Evolutionary conservation across 108 stramenopile species (phyloP), one percentile per base, ranked within the genome.

Genomic region (Chaetoceros tenuissimus): DNA sequence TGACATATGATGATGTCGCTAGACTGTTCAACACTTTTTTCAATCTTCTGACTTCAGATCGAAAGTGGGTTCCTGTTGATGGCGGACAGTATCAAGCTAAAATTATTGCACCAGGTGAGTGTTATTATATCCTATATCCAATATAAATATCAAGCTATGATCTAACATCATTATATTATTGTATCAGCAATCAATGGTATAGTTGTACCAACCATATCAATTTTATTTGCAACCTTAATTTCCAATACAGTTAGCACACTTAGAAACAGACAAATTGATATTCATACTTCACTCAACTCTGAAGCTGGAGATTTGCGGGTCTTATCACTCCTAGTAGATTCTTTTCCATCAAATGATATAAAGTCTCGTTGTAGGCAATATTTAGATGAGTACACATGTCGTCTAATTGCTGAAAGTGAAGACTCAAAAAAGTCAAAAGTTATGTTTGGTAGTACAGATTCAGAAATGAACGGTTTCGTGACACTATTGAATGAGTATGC

Each of bases 71-170:
- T 26, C 62, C 74, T n/a, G 87, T 84, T 0, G 87, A 88, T 57
- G 87, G 87, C 21, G 82, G 82, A 24, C 57, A 59, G 28, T 84
- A 84, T 55, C 82, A 83, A 52, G 79, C 80, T 44, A 67, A 64
- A 43, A 86, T 77, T 1, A 68, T 77, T 20, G 73, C 76, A 17
- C 75, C 75, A 0, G 66, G 16, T 53, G 67, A 1, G 58, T 77
- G 5, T 28, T 72, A n/a, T 77, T 77, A 16, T 71, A 66, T 0
- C 72, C 75, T 0, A 46, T 77, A n/a, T 53, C 57, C 43, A 59
- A 56, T 31, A 77, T 67, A 25, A 77, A 71, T 3, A 69, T 77
- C 46, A 77, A 60, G 19, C n/a, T n/a, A n/a, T n/a, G n/a, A n/a
- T n/a, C n/a, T n/a, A n/a, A 72, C 71, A 52, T 51, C 73, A n/a